These are phyloP conservation scores for Amesomyces nigricolor DNA, from an alignment of 2,329 filamentous ascomycete genomes.

Conservation along the genomic window DNA sequence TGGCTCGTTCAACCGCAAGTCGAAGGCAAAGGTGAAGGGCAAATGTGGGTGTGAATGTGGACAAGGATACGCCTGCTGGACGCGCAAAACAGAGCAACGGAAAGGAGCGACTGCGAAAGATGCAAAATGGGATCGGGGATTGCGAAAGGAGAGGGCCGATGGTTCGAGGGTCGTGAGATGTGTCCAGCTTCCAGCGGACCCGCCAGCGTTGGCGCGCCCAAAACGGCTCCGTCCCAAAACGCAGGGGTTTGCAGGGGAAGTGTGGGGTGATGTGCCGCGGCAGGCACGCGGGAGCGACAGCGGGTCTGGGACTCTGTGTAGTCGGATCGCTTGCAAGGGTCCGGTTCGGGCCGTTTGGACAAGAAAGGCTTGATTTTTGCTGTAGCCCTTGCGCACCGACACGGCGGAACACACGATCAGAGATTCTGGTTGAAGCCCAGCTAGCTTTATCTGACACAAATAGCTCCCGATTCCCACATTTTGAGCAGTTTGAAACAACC, in stretches of 20 bases:
- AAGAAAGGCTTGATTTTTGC: no score
- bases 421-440: no score
- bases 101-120: constrained; percentile 1
- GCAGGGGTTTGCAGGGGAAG: neutral
- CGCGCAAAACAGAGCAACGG: neutral
- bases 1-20: neutral
- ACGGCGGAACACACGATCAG: no score
- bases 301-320: no score
- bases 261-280: neutral
- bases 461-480: no score
- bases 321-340: no score
- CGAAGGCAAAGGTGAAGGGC: neutral
- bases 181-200: neutral
- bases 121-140: constrained; percentile 7
- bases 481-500: no score
- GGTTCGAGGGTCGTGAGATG: neutral
- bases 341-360: no score
- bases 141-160: neutral
- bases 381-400: no score
- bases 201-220: neutral
- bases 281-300: neutral
- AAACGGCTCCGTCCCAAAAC: neutral
- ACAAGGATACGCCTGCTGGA: no score
- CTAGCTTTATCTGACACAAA: no score
- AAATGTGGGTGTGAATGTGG: neutral